Conservation (phyloP, 441 rosid species). For the Pelargonium fulgidum region DNA sequence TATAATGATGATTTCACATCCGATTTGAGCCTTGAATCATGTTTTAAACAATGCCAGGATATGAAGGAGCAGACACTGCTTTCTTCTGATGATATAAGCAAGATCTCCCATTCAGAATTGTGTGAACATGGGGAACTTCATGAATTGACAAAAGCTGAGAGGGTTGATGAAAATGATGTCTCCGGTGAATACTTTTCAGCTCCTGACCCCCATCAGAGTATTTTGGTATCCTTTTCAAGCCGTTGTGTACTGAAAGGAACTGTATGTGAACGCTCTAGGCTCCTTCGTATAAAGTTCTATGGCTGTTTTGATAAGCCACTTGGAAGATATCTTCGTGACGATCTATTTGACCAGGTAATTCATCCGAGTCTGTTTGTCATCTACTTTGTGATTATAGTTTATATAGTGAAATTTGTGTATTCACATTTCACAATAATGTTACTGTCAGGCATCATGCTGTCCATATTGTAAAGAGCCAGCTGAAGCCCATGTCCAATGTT, state of each 20-base stretch:
- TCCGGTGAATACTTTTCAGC: conserved; percentile 74
- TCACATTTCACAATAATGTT: neutral
- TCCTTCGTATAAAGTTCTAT: conserved; percentile 87
- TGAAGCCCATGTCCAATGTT: conserved; percentile 96
- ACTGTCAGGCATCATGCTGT: conserved; percentile 57
- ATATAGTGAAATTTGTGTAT: neutral
- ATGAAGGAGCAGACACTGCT: conserved; percentile 19
- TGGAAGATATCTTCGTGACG: conserved; percentile 82
- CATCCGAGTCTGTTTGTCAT: conserved; percentile 22
- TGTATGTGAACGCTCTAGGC: conserved; percentile 90
- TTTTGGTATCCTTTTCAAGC: conserved; percentile 89
- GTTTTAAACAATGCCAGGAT: conserved; percentile 29
- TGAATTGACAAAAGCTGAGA: conserved; percentile 36
- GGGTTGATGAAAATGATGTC: conserved; percentile 33
- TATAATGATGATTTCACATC: conserved; percentile 27
- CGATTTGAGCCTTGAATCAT: conserved; percentile 26
- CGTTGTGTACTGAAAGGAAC: conserved; percentile 96
- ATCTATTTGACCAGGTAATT: conserved; percentile 87
- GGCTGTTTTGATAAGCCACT: conserved; percentile 92
- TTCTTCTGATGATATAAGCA: conserved; percentile 22
- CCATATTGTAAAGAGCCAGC: conserved; percentile 85
- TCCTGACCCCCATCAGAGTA: conserved; percentile 91
- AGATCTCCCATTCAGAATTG: conserved; percentile 30
- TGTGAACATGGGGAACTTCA: conserved; percentile 30
- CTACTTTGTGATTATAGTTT: conserved; percentile 10